These are phyloP conservation scores for Amborella trichopoda DNA, from an alignment of 164 flowering plant genomes.

Conservation along the genomic window DNA sequence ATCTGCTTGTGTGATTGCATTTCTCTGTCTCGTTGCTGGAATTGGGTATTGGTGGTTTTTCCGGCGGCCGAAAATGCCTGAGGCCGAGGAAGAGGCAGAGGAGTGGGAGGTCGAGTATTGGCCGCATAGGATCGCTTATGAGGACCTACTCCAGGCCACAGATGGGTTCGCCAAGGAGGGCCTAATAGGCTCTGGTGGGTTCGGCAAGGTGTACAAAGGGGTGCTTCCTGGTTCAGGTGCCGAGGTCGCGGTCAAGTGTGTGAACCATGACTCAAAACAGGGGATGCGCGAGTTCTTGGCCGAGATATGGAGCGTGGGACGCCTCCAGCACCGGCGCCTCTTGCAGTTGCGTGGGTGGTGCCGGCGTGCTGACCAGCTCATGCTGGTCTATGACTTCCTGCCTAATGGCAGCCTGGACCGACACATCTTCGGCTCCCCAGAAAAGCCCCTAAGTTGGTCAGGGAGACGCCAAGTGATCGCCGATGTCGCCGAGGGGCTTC, in stretches of 20 bases:
- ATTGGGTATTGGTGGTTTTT: constrained; percentile 17
- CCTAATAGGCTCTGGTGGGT: constrained; percentile 63
- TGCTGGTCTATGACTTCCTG: constrained; percentile 70
- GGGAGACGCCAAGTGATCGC: constrained; percentile 31
- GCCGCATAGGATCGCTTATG: constrained; percentile 56
- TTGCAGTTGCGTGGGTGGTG: constrained; percentile 78
- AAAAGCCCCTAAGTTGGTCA: constrained; percentile 30
- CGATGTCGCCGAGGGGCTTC: constrained; percentile 66
- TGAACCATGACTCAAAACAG: constrained; percentile 68
- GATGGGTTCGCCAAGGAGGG: constrained; percentile 31
- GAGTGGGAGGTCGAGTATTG: constrained; percentile 63
- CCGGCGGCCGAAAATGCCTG: constrained; percentile 17
- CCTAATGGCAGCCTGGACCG: constrained; percentile 62
- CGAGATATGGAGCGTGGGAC: constrained; percentile 58
- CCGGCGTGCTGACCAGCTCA: constrained; percentile 28
- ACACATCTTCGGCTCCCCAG: constrained; percentile 45
- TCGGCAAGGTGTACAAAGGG: constrained; percentile 61
- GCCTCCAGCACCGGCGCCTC: constrained; percentile 58
- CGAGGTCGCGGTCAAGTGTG: constrained; percentile 63
- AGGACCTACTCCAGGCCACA: constrained; percentile 39
- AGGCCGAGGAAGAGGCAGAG: constrained; percentile 21
- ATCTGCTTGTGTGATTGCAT: constrained; percentile 19
- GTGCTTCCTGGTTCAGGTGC: constrained; percentile 16
- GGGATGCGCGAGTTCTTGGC: constrained; percentile 76
- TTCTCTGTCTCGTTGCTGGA: constrained; percentile 4